A percentile compares a stretch with the other conserved stretches of the same genome.
phyloP scores from a whole-genome alignment of 192 early-diverging fungal species.

The Radiomyces spectabilis region DNA sequence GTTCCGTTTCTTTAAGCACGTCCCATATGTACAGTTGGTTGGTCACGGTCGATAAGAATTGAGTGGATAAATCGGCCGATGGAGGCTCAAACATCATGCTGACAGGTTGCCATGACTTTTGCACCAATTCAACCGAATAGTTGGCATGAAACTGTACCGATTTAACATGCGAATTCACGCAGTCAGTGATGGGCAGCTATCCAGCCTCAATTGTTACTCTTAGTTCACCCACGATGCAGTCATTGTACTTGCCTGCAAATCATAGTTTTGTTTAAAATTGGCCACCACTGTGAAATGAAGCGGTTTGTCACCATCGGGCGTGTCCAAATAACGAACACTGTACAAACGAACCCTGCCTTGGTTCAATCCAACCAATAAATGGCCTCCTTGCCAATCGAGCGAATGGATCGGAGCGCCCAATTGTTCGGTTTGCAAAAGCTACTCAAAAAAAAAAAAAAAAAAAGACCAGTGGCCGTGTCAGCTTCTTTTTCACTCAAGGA shows the following conservation, averaged over 20 bases:
- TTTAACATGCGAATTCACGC: too few relatives aligned
- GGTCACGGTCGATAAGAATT: constrained; percentile 3
- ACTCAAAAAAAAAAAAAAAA: neutral
- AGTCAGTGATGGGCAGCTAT: too few relatives aligned
- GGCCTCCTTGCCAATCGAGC: neutral
- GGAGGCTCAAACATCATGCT: too few relatives aligned
- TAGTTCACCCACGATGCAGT: too few relatives aligned
- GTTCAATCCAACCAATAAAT: constrained; percentile 6
- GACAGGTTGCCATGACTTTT: neutral
- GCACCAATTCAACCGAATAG: too few relatives aligned
- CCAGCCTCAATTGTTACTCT: too few relatives aligned
- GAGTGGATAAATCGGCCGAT: too few relatives aligned
- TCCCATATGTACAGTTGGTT: constrained; percentile 11
- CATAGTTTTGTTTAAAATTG: neutral
- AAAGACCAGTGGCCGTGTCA: too few relatives aligned
- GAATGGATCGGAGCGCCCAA: constrained; percentile 10
- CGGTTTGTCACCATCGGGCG: neutral
- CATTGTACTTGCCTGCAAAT: too few relatives aligned
- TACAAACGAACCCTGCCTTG: neutral
- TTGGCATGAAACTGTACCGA: too few relatives aligned
- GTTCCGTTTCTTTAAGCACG: neutral
- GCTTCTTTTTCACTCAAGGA: neutral
- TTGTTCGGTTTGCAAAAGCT: neutral
- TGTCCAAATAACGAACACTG: neutral
- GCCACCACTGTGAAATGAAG: neutral